Conservation (phyloP, 2,329 filamentous ascomycete species). For the Hyphodiscus sp. region DNA sequence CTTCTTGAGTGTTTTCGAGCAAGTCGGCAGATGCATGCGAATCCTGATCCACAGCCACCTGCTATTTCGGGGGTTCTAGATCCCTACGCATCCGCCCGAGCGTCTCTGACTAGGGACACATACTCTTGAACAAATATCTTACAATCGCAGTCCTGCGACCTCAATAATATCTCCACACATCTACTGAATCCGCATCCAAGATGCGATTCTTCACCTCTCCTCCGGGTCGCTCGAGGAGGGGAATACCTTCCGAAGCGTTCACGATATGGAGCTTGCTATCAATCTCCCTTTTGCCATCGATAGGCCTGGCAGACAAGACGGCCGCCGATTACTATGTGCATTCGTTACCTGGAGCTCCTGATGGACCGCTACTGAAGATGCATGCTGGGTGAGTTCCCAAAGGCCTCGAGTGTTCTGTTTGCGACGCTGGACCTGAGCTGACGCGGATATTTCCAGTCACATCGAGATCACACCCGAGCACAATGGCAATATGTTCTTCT, state of each 20-base stretch:
- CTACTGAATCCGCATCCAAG: constrained; percentile 14
- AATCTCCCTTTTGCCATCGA: constrained; percentile 38
- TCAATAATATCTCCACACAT: constrained; percentile 7
- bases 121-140: not conserved
- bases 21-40: too few species aligned
- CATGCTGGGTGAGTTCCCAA: constrained; percentile 75
- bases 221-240: constrained; percentile 7
- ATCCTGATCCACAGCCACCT: too few species aligned
- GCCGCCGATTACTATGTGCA: constrained; percentile 88
- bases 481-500: constrained; percentile 96
- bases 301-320: constrained; percentile 43
- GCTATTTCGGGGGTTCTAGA: too few species aligned
- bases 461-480: constrained; percentile 79
- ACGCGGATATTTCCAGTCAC: constrained; percentile 52
- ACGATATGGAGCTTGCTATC: constrained; percentile 32
- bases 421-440: not conserved
- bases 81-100: too few species aligned
- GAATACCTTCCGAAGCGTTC: constrained; percentile 9
- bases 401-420: not conserved
- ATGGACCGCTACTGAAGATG: constrained; percentile 81
- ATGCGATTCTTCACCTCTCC: constrained; percentile 25
- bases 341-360: constrained; percentile 76
- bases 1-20: too few species aligned
- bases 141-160: constrained; percentile 10
- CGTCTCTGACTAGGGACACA: not conserved